A percentile compares a stretch with the other conserved stretches of the same genome.
phyloP scores from a whole-genome alignment of 2,329 filamentous ascomycete species.

The Orbilia blumenaviensis region DNA sequence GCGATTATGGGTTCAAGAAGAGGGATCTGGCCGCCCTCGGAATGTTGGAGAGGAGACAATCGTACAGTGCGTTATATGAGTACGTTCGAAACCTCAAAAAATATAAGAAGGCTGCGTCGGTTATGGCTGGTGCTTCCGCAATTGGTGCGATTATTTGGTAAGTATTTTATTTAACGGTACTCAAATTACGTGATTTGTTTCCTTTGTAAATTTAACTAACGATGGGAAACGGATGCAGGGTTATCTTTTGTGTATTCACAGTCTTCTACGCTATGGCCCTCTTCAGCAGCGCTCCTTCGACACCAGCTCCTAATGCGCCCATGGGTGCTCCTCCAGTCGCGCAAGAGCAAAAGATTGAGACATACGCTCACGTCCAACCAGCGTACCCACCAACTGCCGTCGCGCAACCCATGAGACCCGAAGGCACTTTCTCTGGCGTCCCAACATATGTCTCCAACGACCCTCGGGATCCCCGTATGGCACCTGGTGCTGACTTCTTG shows the following conservation, averaged over 20 bases:
- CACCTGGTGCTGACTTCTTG: slow-evolving; percentile 18
- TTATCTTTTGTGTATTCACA: slow-evolving; percentile 46
- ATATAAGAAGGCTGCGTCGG: slow-evolving; percentile 7
- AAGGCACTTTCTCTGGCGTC: slow-evolving; percentile 1
- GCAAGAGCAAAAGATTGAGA: slow-evolving; percentile 20
- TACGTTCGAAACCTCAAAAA: not conserved
- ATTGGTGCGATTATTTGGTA: slow-evolving; percentile 49
- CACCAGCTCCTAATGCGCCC: not conserved
- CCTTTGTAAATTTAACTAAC: too few relatives aligned
- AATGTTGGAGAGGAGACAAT: slow-evolving; percentile 10
- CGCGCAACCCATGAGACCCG: slow-evolving; percentile 24
- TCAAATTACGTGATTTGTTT: not conserved
- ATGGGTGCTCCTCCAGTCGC: not conserved
- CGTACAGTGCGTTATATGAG: not conserved
- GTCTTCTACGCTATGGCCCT: slow-evolving; percentile 26
- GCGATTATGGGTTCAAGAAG: slow-evolving; percentile 7
- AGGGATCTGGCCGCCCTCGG: not conserved
- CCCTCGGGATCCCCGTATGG: slow-evolving; percentile 18
- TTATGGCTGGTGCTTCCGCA: slow-evolving; percentile 44
- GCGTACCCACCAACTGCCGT: not conserved
- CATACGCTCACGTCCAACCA: slow-evolving; percentile 10
- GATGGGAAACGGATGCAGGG: not conserved
- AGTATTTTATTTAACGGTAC: not conserved
- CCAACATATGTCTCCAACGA: not conserved
- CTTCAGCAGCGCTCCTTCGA: slow-evolving; percentile 3